phyloP scores from a whole-genome alignment of 352 stramenopile species.

The Ochromonadaceae sp. region DNA sequence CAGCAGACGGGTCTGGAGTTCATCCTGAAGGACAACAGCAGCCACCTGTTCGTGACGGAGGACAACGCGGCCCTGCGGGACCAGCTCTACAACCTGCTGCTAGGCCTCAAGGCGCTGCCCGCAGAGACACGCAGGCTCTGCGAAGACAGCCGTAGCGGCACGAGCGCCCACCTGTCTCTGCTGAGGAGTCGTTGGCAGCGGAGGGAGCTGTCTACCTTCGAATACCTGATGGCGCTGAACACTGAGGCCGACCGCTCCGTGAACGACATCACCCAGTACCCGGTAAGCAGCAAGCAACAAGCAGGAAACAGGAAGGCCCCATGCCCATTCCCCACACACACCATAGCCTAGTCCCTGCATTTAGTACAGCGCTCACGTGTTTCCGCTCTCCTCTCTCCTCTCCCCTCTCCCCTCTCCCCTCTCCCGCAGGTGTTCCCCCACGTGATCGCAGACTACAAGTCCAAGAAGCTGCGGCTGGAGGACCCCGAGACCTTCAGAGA shows the following conservation, averaged over 20 bases:
- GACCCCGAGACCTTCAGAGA: constrained; percentile 50
- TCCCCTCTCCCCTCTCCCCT: not conserved
- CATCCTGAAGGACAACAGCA: constrained; percentile 38
- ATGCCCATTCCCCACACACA: not conserved
- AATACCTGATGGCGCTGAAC: constrained; percentile 84
- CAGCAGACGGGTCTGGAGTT: constrained; percentile 66
- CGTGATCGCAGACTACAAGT: constrained; percentile 68
- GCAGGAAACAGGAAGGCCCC: not conserved
- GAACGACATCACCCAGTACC: too few species aligned
- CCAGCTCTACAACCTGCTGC: constrained; percentile 52
- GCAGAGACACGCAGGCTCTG: too few species aligned
- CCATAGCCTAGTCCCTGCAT: too few species aligned
- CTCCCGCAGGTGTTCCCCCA: constrained; percentile 73
- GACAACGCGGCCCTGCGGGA: constrained; percentile 47
- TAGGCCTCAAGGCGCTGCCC: constrained; percentile 15
- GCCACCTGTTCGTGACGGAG: constrained; percentile 54
- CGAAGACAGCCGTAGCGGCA: not conserved
- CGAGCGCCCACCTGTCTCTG: not conserved
- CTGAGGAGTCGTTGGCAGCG: constrained; percentile 30
- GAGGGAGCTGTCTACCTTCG: constrained; percentile 47
- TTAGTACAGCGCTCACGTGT: too few species aligned
- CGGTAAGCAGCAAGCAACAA: too few species aligned
- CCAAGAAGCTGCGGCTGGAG: constrained; percentile 42
- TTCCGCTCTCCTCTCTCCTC: not conserved
- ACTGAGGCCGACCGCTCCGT: constrained; percentile 60